Conservation (phyloP, 1,139 yeast species). For the Pichia norvegensis region DNA sequence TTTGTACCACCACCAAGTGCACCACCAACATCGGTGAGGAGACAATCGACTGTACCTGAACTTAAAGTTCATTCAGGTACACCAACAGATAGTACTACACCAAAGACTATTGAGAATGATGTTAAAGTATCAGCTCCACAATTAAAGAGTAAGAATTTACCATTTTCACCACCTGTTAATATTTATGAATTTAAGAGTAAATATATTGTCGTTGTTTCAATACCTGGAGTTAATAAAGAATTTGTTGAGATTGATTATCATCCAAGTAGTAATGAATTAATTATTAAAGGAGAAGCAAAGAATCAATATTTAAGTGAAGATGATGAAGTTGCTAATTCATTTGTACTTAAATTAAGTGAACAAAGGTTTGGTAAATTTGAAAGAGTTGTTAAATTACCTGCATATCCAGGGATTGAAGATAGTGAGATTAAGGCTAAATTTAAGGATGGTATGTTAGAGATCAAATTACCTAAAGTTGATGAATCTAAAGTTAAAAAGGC, state of each 20-base stretch:
- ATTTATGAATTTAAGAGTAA: slow-evolving; percentile 40
- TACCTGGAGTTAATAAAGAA: slow-evolving; percentile 47
- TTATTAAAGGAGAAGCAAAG: slow-evolving; percentile 39
- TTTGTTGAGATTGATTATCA: slow-evolving; percentile 49
- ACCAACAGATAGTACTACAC: neutral
- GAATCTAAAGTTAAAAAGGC: slow-evolving; percentile 12
- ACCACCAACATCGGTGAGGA: slow-evolving; percentile 2
- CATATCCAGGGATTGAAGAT: slow-evolving; percentile 42
- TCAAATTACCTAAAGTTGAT: slow-evolving; percentile 39
- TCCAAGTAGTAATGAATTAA: slow-evolving; percentile 43
- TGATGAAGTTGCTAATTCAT: slow-evolving; percentile 20
- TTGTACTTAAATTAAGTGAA: slow-evolving; percentile 35
- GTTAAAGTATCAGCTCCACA: slow-evolving; percentile 41
- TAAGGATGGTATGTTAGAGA: slow-evolving; percentile 44
- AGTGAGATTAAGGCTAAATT: slow-evolving; percentile 46
- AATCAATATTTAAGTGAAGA: slow-evolving; percentile 31
- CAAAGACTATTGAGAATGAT: slow-evolving; percentile 6
- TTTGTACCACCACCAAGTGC: neutral
- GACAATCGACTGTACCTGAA: slow-evolving; percentile 13
- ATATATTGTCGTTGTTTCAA: slow-evolving; percentile 39
- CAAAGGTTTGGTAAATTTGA: slow-evolving; percentile 46
- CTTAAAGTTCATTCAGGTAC: neutral
- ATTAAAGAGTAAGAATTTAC: slow-evolving; percentile 29
- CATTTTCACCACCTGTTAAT: slow-evolving; percentile 50
- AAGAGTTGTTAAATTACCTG: slow-evolving; percentile 47